Evolutionary conservation across 2,329 filamentous ascomycete genomes (phyloP).

Genomic region (Pseudogymnoascus sp.): DNA sequence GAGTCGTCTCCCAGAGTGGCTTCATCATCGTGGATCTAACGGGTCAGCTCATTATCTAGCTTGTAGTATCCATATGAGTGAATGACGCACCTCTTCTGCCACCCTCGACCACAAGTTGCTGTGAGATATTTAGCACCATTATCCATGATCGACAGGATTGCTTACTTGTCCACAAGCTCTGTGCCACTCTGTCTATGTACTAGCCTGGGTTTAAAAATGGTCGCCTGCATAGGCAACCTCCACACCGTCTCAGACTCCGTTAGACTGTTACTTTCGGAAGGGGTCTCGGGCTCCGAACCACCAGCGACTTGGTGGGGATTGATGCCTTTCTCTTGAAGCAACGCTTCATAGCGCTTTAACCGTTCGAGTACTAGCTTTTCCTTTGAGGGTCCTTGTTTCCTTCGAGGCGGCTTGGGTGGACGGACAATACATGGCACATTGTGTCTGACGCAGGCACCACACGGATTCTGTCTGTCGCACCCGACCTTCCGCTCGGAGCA

Average conservation of each 20-base stretch:
- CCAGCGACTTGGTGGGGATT: conserved; percentile 14
- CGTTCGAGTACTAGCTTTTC: conserved; percentile 11
- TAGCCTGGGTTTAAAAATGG: conserved; percentile 16
- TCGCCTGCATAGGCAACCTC: conserved; percentile 12
- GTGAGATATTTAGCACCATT: conserved; percentile 15
- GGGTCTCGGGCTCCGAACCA: conserved; percentile 12
- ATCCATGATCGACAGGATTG: neutral
- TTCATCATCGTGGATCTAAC: conserved; percentile 24
- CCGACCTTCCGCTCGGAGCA: conserved; percentile 32
- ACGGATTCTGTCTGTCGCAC: conserved; percentile 35
- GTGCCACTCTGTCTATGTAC: conserved; percentile 17
- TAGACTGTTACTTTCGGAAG: neutral
- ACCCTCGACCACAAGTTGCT: conserved; percentile 26
- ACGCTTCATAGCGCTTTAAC: conserved; percentile 16
- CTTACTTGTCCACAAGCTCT: conserved; percentile 24
- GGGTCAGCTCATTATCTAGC: conserved; percentile 9
- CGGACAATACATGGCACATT: conserved; percentile 11
- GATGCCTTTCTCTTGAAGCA: conserved; percentile 18
- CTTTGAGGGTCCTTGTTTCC: conserved; percentile 9
- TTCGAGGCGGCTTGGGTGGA: conserved; percentile 12
- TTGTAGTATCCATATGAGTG: neutral
- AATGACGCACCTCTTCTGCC: conserved; percentile 23
- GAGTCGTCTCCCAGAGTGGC: conserved; percentile 18
- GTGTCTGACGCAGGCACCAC: conserved; percentile 36
- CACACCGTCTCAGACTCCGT: conserved; percentile 1